Conservation (phyloP, 805 yeast genomes). For the Hanseniaspora nectarophila region DNA sequence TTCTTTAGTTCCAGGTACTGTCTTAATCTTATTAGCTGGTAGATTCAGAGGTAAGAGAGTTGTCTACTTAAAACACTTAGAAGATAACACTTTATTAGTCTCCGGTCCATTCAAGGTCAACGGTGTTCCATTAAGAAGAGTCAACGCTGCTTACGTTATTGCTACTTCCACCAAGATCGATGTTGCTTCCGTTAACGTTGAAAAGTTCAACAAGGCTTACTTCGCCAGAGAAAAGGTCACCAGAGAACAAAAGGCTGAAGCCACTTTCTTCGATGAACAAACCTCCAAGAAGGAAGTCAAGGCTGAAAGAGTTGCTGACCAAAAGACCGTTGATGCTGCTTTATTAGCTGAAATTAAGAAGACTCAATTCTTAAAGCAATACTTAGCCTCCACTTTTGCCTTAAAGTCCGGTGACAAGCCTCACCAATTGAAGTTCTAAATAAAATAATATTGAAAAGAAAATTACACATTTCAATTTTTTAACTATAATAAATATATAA, state of each 20-base stretch:
- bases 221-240: conserved; percentile 89
- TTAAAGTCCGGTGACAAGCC: conserved; percentile 98
- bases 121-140: conserved; percentile 99
- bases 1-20: conserved; percentile 95
- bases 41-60: conserved; percentile 99
- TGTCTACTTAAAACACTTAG: conserved; percentile 89
- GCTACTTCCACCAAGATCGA: conserved; percentile 92
- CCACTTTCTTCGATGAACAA: conserved; percentile 77
- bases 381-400: conserved; percentile 90
- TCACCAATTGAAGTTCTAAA: conserved; percentile 92
- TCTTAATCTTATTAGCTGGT: conserved; percentile 93
- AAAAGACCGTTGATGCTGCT: conserved; percentile 87
- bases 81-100: conserved; percentile 94
- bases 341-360: conserved; percentile 88
- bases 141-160: conserved; percentile 95
- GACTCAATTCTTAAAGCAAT: conserved; percentile 93
- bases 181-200: conserved; percentile 67
- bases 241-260: conserved; percentile 76
- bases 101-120: conserved; percentile 99
- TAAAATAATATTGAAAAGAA: conserved; percentile 5
- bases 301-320: conserved; percentile 93
- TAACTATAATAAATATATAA: conserved; percentile 16
- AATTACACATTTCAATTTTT: not conserved
- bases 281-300: conserved; percentile 71
- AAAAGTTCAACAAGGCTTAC: conserved; percentile 88